Percentiles rank a stretch among this genome's conserved stretches.
phyloP scores from a whole-genome alignment of 2,329 filamentous ascomycete species.

The Bipolaris gigantea region DNA sequence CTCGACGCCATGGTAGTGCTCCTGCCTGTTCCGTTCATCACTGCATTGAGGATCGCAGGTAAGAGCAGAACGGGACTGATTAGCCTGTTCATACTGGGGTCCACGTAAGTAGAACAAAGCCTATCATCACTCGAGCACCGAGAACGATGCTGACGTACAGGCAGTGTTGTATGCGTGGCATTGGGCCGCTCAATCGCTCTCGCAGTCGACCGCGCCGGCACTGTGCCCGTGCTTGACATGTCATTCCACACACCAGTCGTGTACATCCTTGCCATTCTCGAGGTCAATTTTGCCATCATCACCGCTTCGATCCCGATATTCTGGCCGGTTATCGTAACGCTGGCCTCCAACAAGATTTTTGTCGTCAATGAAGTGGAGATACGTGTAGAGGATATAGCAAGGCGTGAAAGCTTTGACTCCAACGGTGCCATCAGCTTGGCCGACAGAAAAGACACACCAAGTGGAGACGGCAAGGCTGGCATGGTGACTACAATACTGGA shows the following conservation, averaged over 20 bases:
- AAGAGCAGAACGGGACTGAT: constrained; percentile 36
- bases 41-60: constrained; percentile 31
- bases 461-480: constrained; percentile 15
- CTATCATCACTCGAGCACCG: neutral
- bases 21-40: constrained; percentile 39
- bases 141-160: neutral
- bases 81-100: constrained; percentile 37
- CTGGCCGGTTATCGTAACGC: constrained; percentile 40
- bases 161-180: constrained; percentile 34
- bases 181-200: constrained; percentile 37
- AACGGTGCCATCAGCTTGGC: constrained; percentile 22
- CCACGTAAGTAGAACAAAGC: constrained; percentile 41
- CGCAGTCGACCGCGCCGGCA: constrained; percentile 34
- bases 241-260: constrained; percentile 35
- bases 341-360: constrained; percentile 42
- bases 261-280: constrained; percentile 42
- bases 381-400: constrained; percentile 29
- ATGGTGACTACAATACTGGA: constrained; percentile 18
- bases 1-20: constrained; percentile 38
- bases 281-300: constrained; percentile 45
- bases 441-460: constrained; percentile 14
- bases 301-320: constrained; percentile 45
- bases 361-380: constrained; percentile 46
- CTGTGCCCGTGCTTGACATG: constrained; percentile 36
- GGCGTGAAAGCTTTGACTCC: constrained; percentile 19